A percentile compares a stretch with the other conserved stretches of the same genome.
Conservation (phyloP, 164 flowering plant species). For the Taxillus chinensis region DNA sequence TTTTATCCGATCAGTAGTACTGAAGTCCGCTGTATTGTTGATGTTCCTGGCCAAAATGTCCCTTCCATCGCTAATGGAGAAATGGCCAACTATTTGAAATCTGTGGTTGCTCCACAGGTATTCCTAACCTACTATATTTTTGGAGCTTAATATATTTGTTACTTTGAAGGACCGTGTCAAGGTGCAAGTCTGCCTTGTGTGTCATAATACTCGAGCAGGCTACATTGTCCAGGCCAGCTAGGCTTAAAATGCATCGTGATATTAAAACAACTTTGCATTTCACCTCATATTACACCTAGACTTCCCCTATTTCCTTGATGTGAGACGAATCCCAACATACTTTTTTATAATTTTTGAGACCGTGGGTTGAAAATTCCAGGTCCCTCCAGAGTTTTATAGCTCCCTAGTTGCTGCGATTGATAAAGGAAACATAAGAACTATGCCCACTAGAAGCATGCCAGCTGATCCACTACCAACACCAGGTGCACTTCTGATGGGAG, state of each 20-base stretch:
- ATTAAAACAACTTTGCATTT: no score
- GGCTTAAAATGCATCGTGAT: no score
- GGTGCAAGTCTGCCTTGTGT: no score
- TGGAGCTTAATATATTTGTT: no score
- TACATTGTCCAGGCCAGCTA: no score
- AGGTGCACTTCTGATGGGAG: slow-evolving; percentile 30
- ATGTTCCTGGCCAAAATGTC: slow-evolving; percentile 33
- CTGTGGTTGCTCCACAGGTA: slow-evolving; percentile 36
- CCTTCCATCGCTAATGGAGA: slow-evolving; percentile 36
- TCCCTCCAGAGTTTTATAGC: slow-evolving; percentile 16
- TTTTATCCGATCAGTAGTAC: slow-evolving; percentile 8
- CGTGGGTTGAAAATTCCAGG: slow-evolving; percentile 11
- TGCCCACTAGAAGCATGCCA: slow-evolving; percentile 27
- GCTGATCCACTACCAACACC: slow-evolving; percentile 25
- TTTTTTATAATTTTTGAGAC: neutral
- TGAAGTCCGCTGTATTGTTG: slow-evolving; percentile 29
- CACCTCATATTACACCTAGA: no score
- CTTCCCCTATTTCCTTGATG: no score
- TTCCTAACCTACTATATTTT: neutral
- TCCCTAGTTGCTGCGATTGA: slow-evolving; percentile 18
- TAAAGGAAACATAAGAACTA: slow-evolving; percentile 20
- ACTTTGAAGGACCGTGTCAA: no score
- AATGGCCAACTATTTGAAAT: slow-evolving; percentile 32
- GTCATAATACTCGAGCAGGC: no score
- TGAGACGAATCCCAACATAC: no score